Evolutionary conservation across 805 yeast genomes (phyloP), one percentile per base, ranked within the genome.

Genomic region (Kuraishia hungarica): DNA sequence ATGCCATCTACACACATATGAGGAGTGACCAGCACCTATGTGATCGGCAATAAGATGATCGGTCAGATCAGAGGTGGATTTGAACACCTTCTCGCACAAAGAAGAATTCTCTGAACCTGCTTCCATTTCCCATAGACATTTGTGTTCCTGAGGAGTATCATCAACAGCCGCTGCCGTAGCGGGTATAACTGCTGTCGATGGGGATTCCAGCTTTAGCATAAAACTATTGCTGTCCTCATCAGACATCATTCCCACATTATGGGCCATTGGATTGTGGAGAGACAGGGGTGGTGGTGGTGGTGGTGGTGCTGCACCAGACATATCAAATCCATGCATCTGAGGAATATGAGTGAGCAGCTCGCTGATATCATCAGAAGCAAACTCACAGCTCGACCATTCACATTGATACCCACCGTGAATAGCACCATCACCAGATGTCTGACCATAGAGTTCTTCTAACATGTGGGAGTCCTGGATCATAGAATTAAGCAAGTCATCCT

Each of bases 361-460:
- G 29, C 81, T 72, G 51, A 85, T 64, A 60, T 82, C 83, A 19
- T 70, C 65, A 28, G 86, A 76, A 21, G 73, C 72, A 64, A 76
- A 88, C 49, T 78, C 71, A 75, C 97, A 91, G 54, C 83, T 77
- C 55, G 74, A 70, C 97, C 96, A 90, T 63, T 84, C 89, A 71
- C 97, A 91, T 35, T 49, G 51, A 13, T 49, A 23, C 35, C 28
- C 43, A 13, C 43, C 43, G 17, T 35, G 15, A 3, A 13, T 15
- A 17, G 43, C 3, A 15, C 43, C 43, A 15, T 17, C 43, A 7
- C 15, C 43, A 4, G 43, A 35, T 15, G 43, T 13, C 11, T 35
- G 43, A 4, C 43, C 43, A 13, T 35, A 35, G 43, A 35, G 43
- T 15, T 35, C 43, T 17, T 35, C 43, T 10, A 35, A 17, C 43